Evolutionary conservation across 108 stramenopile species (phyloP).

Genomic region (Aurantiochytrium sp.): DNA sequence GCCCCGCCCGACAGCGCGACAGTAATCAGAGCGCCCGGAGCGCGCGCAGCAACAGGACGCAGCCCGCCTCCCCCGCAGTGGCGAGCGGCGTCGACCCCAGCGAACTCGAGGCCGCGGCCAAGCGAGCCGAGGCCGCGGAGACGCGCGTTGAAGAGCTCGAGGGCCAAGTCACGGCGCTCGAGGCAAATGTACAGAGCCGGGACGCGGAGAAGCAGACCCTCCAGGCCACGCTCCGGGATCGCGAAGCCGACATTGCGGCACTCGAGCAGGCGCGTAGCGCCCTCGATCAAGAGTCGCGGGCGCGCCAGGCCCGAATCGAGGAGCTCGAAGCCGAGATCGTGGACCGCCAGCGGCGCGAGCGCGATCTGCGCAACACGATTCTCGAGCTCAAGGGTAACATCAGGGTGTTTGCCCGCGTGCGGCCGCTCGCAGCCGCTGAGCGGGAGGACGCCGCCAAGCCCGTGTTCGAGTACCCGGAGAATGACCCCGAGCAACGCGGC

Average conservation of each 20-base stretch:
- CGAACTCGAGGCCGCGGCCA: not conserved
- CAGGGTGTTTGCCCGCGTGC: slow-evolving; percentile 56
- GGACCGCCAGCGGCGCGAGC: not conserved
- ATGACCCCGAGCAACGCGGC: not conserved
- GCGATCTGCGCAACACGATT: slow-evolving; percentile 38
- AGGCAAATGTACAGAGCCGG: not conserved
- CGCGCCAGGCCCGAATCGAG: not conserved
- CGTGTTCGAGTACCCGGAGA: not conserved
- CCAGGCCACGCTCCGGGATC: not conserved
- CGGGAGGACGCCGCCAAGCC: not conserved
- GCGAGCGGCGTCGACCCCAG: not conserved
- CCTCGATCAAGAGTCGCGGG: not conserved
- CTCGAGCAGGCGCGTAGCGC: not conserved
- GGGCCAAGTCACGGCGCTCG: not conserved
- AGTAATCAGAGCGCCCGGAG: not conserved
- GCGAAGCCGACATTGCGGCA: not conserved
- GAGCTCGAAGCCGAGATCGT: not conserved
- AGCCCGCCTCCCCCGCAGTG: not conserved
- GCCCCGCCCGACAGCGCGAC: not conserved
- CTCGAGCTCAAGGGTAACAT: slow-evolving; percentile 63
- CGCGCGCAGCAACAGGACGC: not conserved
- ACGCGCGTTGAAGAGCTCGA: not conserved
- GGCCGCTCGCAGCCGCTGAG: slow-evolving; percentile 42
- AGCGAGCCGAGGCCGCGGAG: not conserved
- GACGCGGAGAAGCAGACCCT: not conserved